phyloP scores from a whole-genome alignment of 108 stramenopile genomes.

The Fragilariopsis cylindrus region DNA sequence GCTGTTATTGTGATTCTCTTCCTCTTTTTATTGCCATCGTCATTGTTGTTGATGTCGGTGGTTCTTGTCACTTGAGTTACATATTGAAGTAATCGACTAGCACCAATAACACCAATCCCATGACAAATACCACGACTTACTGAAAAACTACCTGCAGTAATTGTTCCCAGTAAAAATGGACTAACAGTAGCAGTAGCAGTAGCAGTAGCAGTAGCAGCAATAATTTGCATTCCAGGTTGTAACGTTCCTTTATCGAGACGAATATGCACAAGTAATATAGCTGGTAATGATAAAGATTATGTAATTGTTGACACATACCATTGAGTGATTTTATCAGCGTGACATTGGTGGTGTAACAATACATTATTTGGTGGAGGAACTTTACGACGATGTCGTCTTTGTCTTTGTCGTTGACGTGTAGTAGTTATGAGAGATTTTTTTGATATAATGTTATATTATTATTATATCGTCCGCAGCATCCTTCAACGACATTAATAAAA shows the following conservation, averaged over 20 bases:
- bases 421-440: background rate
- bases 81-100: conserved; percentile 47
- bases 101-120: conserved; percentile 72
- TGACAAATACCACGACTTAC: conserved; percentile 58
- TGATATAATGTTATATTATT: background rate
- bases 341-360: conserved; percentile 44
- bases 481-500: conserved; percentile 51
- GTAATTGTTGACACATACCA: conserved; percentile 38
- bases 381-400: conserved; percentile 42
- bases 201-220: too few relatives aligned
- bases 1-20: background rate
- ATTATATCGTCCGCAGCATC: conserved; percentile 31
- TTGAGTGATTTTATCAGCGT: conserved; percentile 33
- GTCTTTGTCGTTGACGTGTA: conserved; percentile 12
- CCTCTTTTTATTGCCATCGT: background rate
- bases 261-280: conserved; percentile 63
- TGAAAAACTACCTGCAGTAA: conserved; percentile 63
- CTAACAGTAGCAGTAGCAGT: background rate
- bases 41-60: background rate
- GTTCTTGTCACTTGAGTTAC: background rate
- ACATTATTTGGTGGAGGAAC: conserved; percentile 20
- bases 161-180: conserved; percentile 41
- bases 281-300: conserved; percentile 70
- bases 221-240: conserved; percentile 31
- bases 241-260: conserved; percentile 57